Conservation (phyloP, 306 rosid genomes). For the Fragaria nilgerrensis region DNA sequence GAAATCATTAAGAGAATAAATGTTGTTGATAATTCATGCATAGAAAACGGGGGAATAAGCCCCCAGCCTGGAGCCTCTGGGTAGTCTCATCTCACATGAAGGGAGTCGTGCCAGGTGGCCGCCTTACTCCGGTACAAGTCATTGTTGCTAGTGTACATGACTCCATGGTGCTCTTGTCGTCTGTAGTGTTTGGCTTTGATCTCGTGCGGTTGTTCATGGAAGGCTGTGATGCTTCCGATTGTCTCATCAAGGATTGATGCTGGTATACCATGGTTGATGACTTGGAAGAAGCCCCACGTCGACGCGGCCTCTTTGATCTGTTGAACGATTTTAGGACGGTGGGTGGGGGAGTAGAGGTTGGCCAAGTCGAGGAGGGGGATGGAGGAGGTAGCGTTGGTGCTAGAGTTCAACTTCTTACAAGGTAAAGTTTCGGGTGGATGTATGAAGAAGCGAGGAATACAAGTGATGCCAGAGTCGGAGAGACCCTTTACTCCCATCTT, state of each 20-base stretch:
- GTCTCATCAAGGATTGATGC: conserved; percentile 21
- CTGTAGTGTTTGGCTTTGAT: conserved; percentile 34
- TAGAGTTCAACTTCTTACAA: conserved; percentile 8
- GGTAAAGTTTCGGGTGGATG: conserved; percentile 35
- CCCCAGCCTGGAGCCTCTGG: too few species aligned
- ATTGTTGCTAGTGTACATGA: conserved; percentile 38
- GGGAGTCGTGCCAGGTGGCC: conserved; percentile 39
- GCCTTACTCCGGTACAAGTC: conserved; percentile 30
- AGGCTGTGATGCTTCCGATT: conserved; percentile 28
- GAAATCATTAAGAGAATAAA: too few species aligned
- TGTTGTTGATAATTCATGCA: too few species aligned
- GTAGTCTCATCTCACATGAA: too few species aligned
- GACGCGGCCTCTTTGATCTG: conserved; percentile 37
- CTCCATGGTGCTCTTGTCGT: conserved; percentile 33
- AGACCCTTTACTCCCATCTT: conserved; percentile 52
- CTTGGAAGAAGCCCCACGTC: conserved; percentile 51
- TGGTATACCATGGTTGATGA: conserved; percentile 40
- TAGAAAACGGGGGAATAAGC: too few species aligned
- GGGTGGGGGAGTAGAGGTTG: conserved; percentile 3
- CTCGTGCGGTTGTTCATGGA: conserved; percentile 35
- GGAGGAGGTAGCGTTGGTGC: background rate
- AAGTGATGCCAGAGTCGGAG: conserved; percentile 46
- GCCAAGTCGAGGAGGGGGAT: conserved; percentile 46
- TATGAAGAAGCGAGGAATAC: conserved; percentile 36
- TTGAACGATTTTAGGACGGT: conserved; percentile 24